These are phyloP conservation scores for Globisporangium abappressorium DNA, from an alignment of 352 stramenopile genomes.

Conservation along the genomic window DNA sequence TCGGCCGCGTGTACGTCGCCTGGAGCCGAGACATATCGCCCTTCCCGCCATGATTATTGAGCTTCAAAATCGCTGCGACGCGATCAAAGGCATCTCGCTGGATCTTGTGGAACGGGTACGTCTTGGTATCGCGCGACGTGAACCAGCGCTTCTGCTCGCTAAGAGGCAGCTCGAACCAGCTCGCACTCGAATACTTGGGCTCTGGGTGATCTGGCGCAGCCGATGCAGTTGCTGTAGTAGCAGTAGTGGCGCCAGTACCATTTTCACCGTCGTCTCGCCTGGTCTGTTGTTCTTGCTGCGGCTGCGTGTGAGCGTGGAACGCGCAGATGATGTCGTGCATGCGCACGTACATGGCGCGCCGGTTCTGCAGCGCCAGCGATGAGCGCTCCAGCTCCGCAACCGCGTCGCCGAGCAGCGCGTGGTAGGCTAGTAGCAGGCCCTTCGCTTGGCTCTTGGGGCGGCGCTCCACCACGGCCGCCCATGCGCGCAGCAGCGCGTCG, in stretches of 20 bases:
- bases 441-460: not conserved
- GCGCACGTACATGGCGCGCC: conserved; percentile 3
- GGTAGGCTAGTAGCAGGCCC: not conserved
- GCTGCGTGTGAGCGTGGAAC: not conserved
- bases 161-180: not conserved
- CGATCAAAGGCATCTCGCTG: not conserved
- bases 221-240: no score
- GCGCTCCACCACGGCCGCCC: not conserved
- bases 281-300: not conserved
- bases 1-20: not conserved
- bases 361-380: not conserved
- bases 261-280: not conserved
- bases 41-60: not conserved
- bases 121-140: not conserved
- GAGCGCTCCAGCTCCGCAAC: not conserved
- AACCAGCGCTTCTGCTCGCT: conserved; percentile 8
- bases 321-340: conserved; percentile 4
- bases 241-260: no score
- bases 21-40: not conserved
- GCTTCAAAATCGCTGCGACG: not conserved
- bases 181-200: conserved; percentile 1
- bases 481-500: conserved; percentile 12
- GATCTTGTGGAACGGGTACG: not conserved
- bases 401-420: not conserved
- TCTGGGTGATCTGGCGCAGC: not conserved